A percentile compares a stretch with the other conserved stretches of the same genome.
phyloP scores from a whole-genome alignment of 2,329 filamentous ascomycete species.

The Grosmannia serpens region DNA sequence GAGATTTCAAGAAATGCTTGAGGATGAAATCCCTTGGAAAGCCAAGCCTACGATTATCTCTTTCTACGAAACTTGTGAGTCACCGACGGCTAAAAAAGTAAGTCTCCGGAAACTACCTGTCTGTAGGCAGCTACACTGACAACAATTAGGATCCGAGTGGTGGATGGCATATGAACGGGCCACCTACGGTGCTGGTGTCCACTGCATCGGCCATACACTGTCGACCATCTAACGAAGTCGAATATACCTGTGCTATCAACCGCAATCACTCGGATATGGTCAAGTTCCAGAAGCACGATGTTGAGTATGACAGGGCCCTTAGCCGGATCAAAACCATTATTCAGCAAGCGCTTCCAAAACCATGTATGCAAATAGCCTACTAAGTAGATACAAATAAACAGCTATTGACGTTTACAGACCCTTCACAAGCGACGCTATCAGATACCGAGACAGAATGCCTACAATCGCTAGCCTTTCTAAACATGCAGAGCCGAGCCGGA shows the following conservation, averaged over 20 bases:
- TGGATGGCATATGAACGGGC: background rate
- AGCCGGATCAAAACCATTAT: background rate
- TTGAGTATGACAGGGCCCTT: background rate
- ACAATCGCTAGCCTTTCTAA: background rate
- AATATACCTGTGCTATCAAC: slow-evolving; percentile 3
- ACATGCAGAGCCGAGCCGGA: background rate
- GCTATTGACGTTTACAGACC: background rate
- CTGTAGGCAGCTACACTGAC: background rate
- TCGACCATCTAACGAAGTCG: background rate
- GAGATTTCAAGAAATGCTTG: background rate
- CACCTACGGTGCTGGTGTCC: background rate
- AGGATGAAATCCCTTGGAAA: background rate
- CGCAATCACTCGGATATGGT: background rate
- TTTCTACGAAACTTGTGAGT: background rate
- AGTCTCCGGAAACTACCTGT: background rate
- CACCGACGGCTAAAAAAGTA: background rate
- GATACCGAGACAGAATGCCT: background rate
- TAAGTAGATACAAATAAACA: background rate
- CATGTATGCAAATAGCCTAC: too few relatives aligned
- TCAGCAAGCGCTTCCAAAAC: background rate
- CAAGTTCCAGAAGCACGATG: slow-evolving; percentile 13
- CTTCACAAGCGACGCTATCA: background rate
- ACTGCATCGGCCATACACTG: background rate
- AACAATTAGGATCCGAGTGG: background rate
- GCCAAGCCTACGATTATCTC: background rate